These are phyloP conservation scores for Linum lewisii DNA, from an alignment of 345 rosid species.

Conservation along the genomic window DNA sequence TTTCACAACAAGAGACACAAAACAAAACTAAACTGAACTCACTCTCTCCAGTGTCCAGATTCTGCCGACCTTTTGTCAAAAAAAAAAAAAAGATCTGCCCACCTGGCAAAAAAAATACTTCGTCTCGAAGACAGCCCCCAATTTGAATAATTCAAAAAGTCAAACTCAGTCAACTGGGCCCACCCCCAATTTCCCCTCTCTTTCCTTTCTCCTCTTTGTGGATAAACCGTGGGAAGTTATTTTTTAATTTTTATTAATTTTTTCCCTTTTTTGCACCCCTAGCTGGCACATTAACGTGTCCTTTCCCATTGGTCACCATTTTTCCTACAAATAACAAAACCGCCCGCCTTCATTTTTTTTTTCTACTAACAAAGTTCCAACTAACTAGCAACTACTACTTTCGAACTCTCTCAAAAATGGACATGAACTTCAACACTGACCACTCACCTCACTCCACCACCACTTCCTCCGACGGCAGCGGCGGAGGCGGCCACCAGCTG, in stretches of 20 bases:
- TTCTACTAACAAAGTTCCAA: background rate
- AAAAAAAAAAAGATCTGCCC: no score
- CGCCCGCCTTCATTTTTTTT: background rate
- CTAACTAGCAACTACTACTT: background rate
- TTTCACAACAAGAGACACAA: no score
- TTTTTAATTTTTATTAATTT: no score
- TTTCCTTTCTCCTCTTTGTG: background rate
- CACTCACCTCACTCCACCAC: background rate
- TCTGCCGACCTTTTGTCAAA: no score
- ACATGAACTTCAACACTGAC: slow-evolving; percentile 16
- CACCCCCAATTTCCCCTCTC: no score
- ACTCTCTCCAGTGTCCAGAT: no score
- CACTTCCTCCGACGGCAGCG: background rate
- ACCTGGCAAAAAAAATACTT: no score
- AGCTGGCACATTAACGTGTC: background rate
- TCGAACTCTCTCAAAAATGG: background rate
- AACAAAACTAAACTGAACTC: no score
- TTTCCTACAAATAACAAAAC: background rate
- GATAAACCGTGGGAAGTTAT: background rate
- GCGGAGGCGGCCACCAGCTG: slow-evolving; percentile 23
- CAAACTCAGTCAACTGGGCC: no score
- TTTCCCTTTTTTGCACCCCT: background rate
- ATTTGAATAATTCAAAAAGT: no score
- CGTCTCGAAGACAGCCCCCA: no score
- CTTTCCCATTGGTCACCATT: background rate